Percentiles rank a stretch among this genome's conserved stretches.
Evolutionary conservation across 257 asterid genomes (phyloP).

Genomic region (Perilla frutescens): DNA sequence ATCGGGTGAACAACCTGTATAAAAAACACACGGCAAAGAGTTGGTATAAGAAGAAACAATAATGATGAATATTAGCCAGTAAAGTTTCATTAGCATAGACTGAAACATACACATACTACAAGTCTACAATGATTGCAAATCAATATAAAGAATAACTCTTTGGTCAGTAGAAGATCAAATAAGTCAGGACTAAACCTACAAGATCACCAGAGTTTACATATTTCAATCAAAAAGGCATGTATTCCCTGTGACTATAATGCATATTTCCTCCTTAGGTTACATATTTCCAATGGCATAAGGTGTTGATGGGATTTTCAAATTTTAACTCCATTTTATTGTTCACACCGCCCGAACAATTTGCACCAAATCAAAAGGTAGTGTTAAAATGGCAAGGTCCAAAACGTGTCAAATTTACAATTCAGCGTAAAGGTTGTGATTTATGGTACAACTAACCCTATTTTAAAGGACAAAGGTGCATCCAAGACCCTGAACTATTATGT

Average conservation of each 20-base stretch:
- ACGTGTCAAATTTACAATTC: too few species aligned
- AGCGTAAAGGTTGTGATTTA: too few species aligned
- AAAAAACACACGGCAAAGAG: slow-evolving; percentile 4
- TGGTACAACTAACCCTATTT: too few species aligned
- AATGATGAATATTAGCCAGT: not conserved
- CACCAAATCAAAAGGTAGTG: not conserved
- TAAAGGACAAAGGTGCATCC: too few species aligned
- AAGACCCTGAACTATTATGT: too few species aligned
- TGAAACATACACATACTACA: not conserved
- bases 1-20: slow-evolving; percentile 68
- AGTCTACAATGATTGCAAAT: not conserved
- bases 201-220: not conserved
- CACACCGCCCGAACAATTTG: too few species aligned
- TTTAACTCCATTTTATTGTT: too few species aligned
- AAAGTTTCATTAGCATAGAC: not conserved
- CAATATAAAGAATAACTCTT: slow-evolving; percentile 10
- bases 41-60: not conserved
- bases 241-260: not conserved
- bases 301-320: too few species aligned
- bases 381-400: too few species aligned
- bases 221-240: not conserved
- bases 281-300: too few species aligned
- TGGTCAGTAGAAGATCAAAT: not conserved
- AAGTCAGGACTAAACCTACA: not conserved
- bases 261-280: too few species aligned